Percentiles rank a stretch among this genome's conserved stretches.
These are phyloP conservation scores for Cryphonectria naterciae DNA, from an alignment of 2,329 filamentous ascomycete species.

Conservation along the genomic window DNA sequence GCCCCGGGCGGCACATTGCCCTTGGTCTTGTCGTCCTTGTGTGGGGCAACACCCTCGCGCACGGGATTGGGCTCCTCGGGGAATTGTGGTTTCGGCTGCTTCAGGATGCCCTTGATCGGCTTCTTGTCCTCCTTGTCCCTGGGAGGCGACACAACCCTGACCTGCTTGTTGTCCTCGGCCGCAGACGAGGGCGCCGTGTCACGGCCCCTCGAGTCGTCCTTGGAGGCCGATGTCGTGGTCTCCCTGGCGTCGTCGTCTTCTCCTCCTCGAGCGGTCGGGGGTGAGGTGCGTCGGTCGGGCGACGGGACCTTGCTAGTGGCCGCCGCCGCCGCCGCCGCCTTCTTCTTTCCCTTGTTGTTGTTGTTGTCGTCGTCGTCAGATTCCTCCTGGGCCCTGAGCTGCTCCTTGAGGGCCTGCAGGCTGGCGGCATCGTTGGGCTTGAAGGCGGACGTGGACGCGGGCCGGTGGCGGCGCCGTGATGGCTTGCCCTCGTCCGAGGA, in stretches of 20 bases:
- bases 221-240: conserved; percentile 24
- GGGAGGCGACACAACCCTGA: conserved; percentile 77
- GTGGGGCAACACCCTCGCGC: conserved; percentile 88
- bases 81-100: conserved; percentile 79
- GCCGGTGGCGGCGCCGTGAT: conserved; percentile 43
- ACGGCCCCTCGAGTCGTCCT: conserved; percentile 47
- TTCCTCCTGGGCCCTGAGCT: conserved; percentile 50
- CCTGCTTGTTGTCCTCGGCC: conserved; percentile 48
- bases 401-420: conserved; percentile 54
- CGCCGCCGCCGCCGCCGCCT: background rate
- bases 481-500: conserved; percentile 45
- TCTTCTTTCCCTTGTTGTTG: conserved; percentile 1
- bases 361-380: conserved; percentile 37
- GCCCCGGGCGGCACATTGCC: conserved; percentile 78
- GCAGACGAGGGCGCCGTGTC: conserved; percentile 40
- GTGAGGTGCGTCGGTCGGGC: conserved; percentile 30
- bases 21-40: conserved; percentile 80
- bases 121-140: conserved; percentile 66
- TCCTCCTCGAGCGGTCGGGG: conserved; percentile 18
- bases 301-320: conserved; percentile 32
- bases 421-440: conserved; percentile 58
- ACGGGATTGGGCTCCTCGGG: conserved; percentile 84
- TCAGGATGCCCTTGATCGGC: conserved; percentile 81
- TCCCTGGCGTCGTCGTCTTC: conserved; percentile 13
- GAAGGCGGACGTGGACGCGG: conserved; percentile 48